Percentiles rank a stretch among this genome's conserved stretches.
These are phyloP conservation scores for Synchytrium microbalum DNA, from an alignment of 371 early-diverging fungal species.

Conservation along the genomic window DNA sequence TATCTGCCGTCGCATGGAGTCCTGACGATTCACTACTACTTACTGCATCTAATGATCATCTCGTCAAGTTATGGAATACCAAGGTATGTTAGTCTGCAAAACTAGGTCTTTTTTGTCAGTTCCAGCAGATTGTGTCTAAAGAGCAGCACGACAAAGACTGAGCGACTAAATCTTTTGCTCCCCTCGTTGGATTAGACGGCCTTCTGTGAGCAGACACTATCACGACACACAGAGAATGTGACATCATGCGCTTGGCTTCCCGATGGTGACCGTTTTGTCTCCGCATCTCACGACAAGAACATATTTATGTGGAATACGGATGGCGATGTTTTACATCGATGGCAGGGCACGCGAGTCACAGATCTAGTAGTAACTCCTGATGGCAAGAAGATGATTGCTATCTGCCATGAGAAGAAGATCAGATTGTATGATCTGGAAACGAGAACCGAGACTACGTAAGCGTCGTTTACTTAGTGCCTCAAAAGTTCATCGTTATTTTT, in stretches of 20 bases:
- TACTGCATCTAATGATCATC: constrained; percentile 71
- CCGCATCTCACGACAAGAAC: constrained; percentile 68
- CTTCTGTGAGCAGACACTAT: constrained; percentile 37
- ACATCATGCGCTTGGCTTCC: constrained; percentile 81
- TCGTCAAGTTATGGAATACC: constrained; percentile 74
- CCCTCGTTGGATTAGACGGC: no score
- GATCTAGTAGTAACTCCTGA: constrained; percentile 74
- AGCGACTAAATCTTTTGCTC: no score
- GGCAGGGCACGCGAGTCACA: constrained; percentile 58
- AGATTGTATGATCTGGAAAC: constrained; percentile 58
- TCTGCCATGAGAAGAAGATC: constrained; percentile 60
- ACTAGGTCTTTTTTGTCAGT: background rate
- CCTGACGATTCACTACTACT: constrained; percentile 70
- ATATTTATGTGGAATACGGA: constrained; percentile 65
- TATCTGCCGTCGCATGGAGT: constrained; percentile 83
- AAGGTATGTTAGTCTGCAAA: constrained; percentile 35
- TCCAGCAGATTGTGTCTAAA: no score
- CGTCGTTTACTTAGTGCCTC: background rate
- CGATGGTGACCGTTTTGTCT: constrained; percentile 63
- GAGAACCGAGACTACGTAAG: constrained; percentile 47
- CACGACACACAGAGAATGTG: constrained; percentile 60
- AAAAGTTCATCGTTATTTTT: background rate
- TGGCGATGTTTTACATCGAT: constrained; percentile 43
- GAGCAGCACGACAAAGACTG: no score
- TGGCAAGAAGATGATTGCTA: constrained; percentile 64